Conservation (phyloP, 2,329 filamentous ascomycete genomes). For the Macroventuria anomochaeta region DNA sequence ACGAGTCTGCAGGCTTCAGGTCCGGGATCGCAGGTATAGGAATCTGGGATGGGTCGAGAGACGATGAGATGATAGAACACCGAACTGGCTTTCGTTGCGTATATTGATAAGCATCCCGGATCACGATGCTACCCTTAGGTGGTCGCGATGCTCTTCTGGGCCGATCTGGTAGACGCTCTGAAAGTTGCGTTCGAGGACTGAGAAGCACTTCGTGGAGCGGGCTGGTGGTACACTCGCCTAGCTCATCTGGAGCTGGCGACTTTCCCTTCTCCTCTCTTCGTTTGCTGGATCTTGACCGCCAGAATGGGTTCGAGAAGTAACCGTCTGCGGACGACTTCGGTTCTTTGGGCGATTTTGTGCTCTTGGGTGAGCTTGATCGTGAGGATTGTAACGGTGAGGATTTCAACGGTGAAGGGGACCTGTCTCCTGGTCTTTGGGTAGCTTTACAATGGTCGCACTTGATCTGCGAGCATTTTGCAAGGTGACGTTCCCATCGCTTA, state of each 20-base stretch:
- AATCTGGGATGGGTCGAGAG: neutral
- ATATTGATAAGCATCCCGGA: neutral
- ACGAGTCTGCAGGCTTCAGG: neutral
- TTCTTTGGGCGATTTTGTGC: neutral
- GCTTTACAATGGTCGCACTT: neutral
- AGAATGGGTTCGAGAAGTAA: neutral
- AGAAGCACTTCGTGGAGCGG: no score
- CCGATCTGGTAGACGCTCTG: neutral
- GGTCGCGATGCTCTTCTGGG: neutral
- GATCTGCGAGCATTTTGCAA: neutral
- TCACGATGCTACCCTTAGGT: neutral
- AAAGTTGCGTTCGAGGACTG: neutral
- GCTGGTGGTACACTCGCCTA: no score
- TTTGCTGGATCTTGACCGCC: neutral
- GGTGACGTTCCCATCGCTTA: slow-evolving; percentile 3
- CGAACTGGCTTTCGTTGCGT: neutral
- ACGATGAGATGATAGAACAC: neutral
- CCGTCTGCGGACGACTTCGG: neutral
- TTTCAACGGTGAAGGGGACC: neutral
- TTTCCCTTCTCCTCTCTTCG: neutral
- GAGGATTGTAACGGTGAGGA: neutral
- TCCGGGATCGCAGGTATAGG: neutral
- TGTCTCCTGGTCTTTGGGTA: neutral
- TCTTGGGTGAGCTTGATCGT: neutral
- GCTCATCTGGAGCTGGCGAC: neutral